Percentiles rank a stretch among this genome's conserved stretches.
phyloP scores from a whole-genome alignment of 140 eudicot genomes.

The Senecio squalidus region DNA sequence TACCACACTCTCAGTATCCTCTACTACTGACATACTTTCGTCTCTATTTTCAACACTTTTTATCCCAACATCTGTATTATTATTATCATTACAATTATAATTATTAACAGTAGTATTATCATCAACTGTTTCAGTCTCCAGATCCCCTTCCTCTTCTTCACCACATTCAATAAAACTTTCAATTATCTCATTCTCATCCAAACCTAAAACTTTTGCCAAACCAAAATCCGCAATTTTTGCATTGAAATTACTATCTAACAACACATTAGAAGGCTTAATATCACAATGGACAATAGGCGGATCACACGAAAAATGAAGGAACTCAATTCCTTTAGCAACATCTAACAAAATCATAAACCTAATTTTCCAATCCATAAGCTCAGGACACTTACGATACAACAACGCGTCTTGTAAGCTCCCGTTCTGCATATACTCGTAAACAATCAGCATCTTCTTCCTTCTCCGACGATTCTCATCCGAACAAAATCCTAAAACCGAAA shows the following conservation, averaged over 20 bases:
- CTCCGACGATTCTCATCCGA: slow-evolving; percentile 34
- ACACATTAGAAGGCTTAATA: slow-evolving; percentile 86
- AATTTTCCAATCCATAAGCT: slow-evolving; percentile 64
- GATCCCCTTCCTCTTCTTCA: slow-evolving; percentile 40
- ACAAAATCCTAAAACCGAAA: slow-evolving; percentile 64
- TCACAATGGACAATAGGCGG: slow-evolving; percentile 90
- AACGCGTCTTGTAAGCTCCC: slow-evolving; percentile 91
- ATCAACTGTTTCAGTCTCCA: slow-evolving; percentile 20
- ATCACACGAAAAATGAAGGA: slow-evolving; percentile 58
- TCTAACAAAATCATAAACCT: slow-evolving; percentile 50
- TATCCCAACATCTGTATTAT: slow-evolving; percentile 24
- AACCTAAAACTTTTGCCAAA: slow-evolving; percentile 52
- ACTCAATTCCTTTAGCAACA: slow-evolving; percentile 76
- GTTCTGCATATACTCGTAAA: slow-evolving; percentile 84
- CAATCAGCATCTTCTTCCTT: slow-evolving; percentile 43
- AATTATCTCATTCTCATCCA: slow-evolving; percentile 42
- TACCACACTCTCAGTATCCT: slow-evolving; percentile 70
- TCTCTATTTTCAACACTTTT: slow-evolving; percentile 32
- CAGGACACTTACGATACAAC: slow-evolving; percentile 65
- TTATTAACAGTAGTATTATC: background rate
- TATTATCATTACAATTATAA: background rate
- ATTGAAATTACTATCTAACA: slow-evolving; percentile 58
- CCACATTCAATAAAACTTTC: slow-evolving; percentile 42
- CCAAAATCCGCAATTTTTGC: slow-evolving; percentile 95
- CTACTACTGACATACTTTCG: slow-evolving; percentile 58